A percentile compares a stretch with the other conserved stretches of the same genome.
Evolutionary conservation across 2,329 filamentous ascomycete species (phyloP).

Genomic region (Chrysoporthe puriensis): DNA sequence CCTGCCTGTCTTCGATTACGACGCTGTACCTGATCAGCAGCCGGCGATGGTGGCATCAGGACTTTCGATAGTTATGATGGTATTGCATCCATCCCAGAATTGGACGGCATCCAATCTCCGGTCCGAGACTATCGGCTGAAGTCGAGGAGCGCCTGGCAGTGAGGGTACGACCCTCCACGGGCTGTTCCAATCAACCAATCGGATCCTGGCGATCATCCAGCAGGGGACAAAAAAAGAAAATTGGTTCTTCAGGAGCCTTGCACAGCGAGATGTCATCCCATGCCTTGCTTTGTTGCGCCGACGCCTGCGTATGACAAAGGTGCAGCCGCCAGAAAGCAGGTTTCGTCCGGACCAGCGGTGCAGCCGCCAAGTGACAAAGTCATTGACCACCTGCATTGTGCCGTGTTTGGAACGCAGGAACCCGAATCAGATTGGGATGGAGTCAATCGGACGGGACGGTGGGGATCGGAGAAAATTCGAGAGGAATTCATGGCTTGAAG

Average conservation of each 20-base stretch:
- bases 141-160: neutral
- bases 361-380: neutral
- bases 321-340: neutral
- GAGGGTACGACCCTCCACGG: neutral
- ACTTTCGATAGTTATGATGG: neutral
- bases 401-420: conserved; percentile 2
- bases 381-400: neutral
- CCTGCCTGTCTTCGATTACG: neutral
- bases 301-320: neutral
- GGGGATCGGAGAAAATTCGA: neutral
- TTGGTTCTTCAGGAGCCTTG: too few relatives aligned
- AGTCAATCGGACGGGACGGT: neutral
- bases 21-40: neutral
- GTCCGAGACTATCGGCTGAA: neutral
- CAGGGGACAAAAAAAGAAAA: neutral
- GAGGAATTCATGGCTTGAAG: too few relatives aligned
- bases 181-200: neutral
- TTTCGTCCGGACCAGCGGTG: neutral
- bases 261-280: neutral
- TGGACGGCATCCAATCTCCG: neutral
- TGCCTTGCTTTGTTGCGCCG: neutral
- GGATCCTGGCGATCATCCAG: too few relatives aligned
- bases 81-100: neutral
- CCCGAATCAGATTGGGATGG: neutral
- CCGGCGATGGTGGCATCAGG: neutral